A percentile compares a stretch with the other conserved stretches of the same genome.
Evolutionary conservation across 805 yeast genomes (phyloP).

Genomic region (Saccharomycopsis oosterbeekiorum): DNA sequence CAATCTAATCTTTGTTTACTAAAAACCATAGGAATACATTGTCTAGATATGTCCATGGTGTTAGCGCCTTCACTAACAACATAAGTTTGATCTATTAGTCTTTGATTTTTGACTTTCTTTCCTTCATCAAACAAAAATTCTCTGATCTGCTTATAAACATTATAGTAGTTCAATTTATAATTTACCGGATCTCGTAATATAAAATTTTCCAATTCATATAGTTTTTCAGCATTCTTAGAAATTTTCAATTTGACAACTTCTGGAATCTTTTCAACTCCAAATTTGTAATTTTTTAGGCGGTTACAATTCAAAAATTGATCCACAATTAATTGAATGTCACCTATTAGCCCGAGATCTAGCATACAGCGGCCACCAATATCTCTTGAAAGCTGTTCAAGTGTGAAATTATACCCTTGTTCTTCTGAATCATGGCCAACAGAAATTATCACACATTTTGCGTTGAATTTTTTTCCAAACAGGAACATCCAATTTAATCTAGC

Average conservation of each 20-base stretch:
- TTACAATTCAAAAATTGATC: constrained; percentile 10
- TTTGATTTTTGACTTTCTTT: constrained; percentile 7
- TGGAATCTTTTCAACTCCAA: constrained; percentile 28
- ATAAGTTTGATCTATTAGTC: constrained; percentile 27
- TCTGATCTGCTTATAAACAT: constrained; percentile 41
- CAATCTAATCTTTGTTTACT: constrained; percentile 57
- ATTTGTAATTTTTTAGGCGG: constrained; percentile 18
- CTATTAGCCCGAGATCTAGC: constrained; percentile 36
- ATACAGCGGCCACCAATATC: constrained; percentile 4
- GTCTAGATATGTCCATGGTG: constrained; percentile 63
- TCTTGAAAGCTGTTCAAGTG: constrained; percentile 36
- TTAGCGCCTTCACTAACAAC: constrained; percentile 66
- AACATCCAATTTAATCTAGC: constrained; percentile 68
- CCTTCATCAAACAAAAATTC: constrained; percentile 25
- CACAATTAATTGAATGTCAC: constrained; percentile 33
- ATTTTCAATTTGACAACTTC: constrained; percentile 24
- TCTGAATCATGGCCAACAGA: constrained; percentile 27
- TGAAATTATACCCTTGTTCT: constrained; percentile 15
- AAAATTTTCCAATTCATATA: constrained; percentile 28
- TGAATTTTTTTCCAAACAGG: constrained; percentile 49
- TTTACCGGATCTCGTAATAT: constrained; percentile 1
- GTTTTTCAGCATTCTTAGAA: constrained; percentile 24
- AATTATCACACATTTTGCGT: constrained; percentile 42
- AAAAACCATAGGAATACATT: constrained; percentile 42
- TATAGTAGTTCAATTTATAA: constrained; percentile 36